These are phyloP conservation scores for Dioscorea zingiberensis DNA, from an alignment of 106 monocot species.

Conservation along the genomic window DNA sequence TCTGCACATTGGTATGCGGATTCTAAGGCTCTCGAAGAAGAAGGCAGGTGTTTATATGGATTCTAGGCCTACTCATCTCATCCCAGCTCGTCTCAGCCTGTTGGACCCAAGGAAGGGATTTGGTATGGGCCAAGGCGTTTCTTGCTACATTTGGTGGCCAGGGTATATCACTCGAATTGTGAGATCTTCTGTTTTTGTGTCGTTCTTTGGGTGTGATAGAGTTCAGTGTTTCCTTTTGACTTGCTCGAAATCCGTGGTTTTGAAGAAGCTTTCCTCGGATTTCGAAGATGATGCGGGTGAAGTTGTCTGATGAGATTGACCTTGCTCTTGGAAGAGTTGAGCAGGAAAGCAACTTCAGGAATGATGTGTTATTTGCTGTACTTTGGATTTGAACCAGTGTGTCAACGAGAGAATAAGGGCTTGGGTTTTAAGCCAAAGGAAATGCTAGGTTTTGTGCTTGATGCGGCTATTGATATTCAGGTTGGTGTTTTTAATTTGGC, in stretches of 20 bases:
- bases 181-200: not conserved
- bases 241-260: not conserved
- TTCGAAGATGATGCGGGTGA: not conserved
- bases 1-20: no score
- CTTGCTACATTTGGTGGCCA: constrained; percentile 19
- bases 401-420: not conserved
- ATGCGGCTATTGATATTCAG: constrained; percentile 10
- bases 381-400: not conserved
- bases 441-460: constrained; percentile 21
- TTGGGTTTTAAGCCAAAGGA: constrained; percentile 21
- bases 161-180: not conserved
- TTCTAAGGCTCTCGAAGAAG: no score
- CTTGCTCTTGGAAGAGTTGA: constrained; percentile 21
- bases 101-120: not conserved
- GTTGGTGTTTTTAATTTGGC: not conserved
- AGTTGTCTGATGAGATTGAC: constrained; percentile 4
- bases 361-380: constrained; percentile 18
- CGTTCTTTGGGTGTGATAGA: constrained; percentile 2
- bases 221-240: not conserved
- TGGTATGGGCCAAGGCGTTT: constrained; percentile 16
- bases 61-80: no score
- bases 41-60: no score
- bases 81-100: not conserved
- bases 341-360: constrained; percentile 2
- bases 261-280: constrained; percentile 13